Conservation (phyloP, 2,329 filamentous ascomycete species). For the Pseudodiploospora longispora region DNA sequence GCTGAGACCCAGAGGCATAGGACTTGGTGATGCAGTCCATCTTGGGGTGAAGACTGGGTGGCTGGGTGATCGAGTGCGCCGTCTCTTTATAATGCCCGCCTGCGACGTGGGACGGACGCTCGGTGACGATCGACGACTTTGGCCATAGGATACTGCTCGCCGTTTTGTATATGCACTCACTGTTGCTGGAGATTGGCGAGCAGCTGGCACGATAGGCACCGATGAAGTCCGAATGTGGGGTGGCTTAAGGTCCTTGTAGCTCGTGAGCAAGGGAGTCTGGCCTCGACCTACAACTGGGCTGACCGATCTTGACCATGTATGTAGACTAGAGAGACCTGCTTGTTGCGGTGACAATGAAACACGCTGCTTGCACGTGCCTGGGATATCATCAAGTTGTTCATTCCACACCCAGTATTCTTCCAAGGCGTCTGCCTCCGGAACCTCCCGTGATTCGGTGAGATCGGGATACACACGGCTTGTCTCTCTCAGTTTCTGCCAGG, state of each 20-base stretch:
- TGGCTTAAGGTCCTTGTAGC: constrained; percentile 36
- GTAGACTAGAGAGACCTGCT: constrained; percentile 16
- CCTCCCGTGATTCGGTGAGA: constrained; percentile 33
- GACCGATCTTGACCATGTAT: constrained; percentile 17
- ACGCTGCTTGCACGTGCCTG: constrained; percentile 35
- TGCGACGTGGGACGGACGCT: constrained; percentile 17
- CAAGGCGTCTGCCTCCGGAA: constrained; percentile 52
- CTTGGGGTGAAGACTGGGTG: constrained; percentile 46
- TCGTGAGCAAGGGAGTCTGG: constrained; percentile 31
- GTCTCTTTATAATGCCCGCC: constrained; percentile 35
- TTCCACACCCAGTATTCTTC: constrained; percentile 63
- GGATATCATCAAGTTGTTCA: constrained; percentile 52
- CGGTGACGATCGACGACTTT: constrained; percentile 25
- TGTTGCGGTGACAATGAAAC: constrained; percentile 35
- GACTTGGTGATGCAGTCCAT: constrained; percentile 43
- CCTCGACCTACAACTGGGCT: constrained; percentile 27
- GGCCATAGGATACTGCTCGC: constrained; percentile 37
- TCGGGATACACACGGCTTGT: constrained; percentile 50
- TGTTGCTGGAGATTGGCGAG: constrained; percentile 32
- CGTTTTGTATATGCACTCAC: constrained; percentile 28
- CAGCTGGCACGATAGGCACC: constrained; percentile 35
- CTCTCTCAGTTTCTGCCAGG: constrained; percentile 61
- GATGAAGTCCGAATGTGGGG: constrained; percentile 45
- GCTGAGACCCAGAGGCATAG: constrained; percentile 26
- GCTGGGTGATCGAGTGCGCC: constrained; percentile 52